Evolutionary conservation across 192 early-diverging fungal genomes (phyloP).

Genomic region (Linnemannia zychae): DNA sequence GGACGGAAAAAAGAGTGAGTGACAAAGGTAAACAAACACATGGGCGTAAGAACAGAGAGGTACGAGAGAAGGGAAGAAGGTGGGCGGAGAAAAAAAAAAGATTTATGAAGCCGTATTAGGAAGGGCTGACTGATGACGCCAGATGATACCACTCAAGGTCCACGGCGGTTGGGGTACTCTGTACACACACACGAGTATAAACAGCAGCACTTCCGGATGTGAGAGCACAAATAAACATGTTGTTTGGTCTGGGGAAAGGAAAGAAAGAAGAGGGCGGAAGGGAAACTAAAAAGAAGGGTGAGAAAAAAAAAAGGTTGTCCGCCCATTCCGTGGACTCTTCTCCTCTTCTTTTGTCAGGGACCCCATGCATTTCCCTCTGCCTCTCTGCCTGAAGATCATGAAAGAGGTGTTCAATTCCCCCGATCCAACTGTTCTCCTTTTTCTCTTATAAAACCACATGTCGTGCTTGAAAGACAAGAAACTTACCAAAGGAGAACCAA

Average conservation of each 20-base stretch:
- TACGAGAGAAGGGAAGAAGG: background rate
- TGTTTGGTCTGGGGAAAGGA: constrained; percentile 7
- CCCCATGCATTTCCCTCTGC: background rate
- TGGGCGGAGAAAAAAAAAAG: constrained; percentile 2
- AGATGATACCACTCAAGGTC: constrained; percentile 25
- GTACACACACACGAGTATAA: no score
- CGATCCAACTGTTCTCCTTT: background rate
- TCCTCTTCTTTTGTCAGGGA: background rate
- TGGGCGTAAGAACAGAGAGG: background rate
- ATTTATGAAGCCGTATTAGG: background rate
- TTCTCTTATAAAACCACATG: background rate
- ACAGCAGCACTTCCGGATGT: background rate
- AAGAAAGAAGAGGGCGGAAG: no score
- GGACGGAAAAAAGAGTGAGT: background rate
- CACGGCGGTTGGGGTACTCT: background rate
- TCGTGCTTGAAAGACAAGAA: background rate
- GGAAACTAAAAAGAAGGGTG: background rate
- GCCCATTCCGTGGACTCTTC: background rate
- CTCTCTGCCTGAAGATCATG: background rate
- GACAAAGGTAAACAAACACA: background rate
- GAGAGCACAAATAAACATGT: background rate
- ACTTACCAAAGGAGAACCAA: constrained; percentile 57
- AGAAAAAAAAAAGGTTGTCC: background rate
- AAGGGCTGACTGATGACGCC: constrained; percentile 23
- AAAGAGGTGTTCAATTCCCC: no score